Conservation (phyloP, 306 rosid genomes). For the Glycine latifolia region DNA sequence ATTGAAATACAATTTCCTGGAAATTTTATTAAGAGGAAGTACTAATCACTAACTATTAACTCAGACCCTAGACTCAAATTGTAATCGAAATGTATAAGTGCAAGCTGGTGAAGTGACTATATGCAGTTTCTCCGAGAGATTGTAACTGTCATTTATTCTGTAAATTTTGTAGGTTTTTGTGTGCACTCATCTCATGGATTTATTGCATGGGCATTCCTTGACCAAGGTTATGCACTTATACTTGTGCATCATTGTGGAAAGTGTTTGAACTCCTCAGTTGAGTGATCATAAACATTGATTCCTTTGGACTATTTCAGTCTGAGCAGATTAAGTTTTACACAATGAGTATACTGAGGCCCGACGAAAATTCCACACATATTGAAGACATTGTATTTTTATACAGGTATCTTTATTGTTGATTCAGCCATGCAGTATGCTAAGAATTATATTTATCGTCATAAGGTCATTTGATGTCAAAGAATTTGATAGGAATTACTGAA, state of each 20-base stretch:
- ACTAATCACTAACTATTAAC: not conserved
- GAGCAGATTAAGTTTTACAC: slow-evolving; percentile 80
- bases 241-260: slow-evolving; percentile 41
- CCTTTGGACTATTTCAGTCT: slow-evolving; percentile 62
- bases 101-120: slow-evolving; percentile 28
- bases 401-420: slow-evolving; percentile 63
- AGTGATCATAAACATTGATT: slow-evolving; percentile 29
- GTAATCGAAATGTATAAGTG: not conserved
- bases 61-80: not conserved
- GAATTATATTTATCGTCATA: slow-evolving; percentile 38
- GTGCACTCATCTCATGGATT: slow-evolving; percentile 95
- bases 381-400: slow-evolving; percentile 84
- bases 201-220: slow-evolving; percentile 75
- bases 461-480: slow-evolving; percentile 13
- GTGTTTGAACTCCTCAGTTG: slow-evolving; percentile 31
- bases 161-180: slow-evolving; percentile 74
- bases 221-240: slow-evolving; percentile 57
- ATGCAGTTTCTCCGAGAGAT: slow-evolving; percentile 15
- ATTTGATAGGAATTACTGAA: slow-evolving; percentile 16
- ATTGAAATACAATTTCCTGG: not conserved
- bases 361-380: slow-evolving; percentile 56
- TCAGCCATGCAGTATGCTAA: slow-evolving; percentile 22
- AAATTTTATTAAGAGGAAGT: slow-evolving; percentile 27
- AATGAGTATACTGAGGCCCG: slow-evolving; percentile 91
- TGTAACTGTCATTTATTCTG: slow-evolving; percentile 31